phyloP scores from a whole-genome alignment of 2,329 filamentous ascomycete species.

The Penicillium sp. region DNA sequence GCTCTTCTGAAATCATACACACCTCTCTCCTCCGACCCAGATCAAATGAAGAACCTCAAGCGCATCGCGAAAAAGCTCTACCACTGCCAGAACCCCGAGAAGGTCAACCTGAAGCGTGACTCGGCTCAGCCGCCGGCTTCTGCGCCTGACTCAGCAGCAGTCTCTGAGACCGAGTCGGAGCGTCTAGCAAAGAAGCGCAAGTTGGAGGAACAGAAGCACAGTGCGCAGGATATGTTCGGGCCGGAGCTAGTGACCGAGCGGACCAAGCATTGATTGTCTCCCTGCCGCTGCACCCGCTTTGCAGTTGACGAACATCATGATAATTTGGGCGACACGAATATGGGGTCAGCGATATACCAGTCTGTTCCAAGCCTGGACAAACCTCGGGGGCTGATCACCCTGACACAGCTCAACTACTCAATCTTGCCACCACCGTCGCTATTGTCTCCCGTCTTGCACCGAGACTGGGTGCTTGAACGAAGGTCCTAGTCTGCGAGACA shows the following conservation, averaged over 20 bases:
- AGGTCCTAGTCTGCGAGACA: not conserved
- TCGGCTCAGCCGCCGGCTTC: slow-evolving; percentile 27
- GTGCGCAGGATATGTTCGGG: slow-evolving; percentile 34
- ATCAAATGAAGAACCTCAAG: slow-evolving; percentile 42
- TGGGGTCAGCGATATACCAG: too few relatives aligned
- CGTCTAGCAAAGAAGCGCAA: slow-evolving; percentile 41
- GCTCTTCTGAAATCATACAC: slow-evolving; percentile 39
- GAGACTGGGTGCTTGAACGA: not conserved
- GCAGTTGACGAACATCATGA: not conserved
- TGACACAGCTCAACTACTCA: not conserved
- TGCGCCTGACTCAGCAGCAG: slow-evolving; percentile 6
- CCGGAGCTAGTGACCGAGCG: slow-evolving; percentile 35
- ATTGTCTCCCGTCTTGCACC: not conserved
- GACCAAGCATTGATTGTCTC: slow-evolving; percentile 21
- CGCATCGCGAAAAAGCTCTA: slow-evolving; percentile 49
- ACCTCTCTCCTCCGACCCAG: slow-evolving; percentile 35
- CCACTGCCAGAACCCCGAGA: slow-evolving; percentile 48
- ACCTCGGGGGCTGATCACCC: not conserved
- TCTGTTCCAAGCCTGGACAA: not conserved
- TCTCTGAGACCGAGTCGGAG: slow-evolving; percentile 36
- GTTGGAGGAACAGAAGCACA: slow-evolving; percentile 28
- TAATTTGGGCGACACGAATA: too few relatives aligned
- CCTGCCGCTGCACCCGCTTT: not conserved
- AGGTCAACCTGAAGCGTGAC: slow-evolving; percentile 43
- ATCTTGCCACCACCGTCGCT: not conserved